Conservation (phyloP, 2,329 filamentous ascomycete genomes). For the Xylariaceae sp. region DNA sequence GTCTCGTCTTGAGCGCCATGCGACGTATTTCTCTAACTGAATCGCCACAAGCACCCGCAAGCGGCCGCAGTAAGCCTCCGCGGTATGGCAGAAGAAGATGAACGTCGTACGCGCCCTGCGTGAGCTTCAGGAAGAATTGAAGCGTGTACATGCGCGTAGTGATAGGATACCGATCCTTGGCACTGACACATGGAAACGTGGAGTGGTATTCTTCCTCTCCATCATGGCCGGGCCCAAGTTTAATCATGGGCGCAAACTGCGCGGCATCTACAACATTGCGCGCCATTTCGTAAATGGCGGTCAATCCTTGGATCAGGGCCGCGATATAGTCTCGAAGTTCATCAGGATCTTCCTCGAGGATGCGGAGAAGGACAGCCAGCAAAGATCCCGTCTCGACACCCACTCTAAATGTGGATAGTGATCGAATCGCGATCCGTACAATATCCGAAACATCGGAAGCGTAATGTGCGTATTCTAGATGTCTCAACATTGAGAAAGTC, state of each 20-base stretch:
- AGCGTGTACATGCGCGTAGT: conserved; percentile 46
- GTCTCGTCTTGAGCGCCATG: conserved; percentile 46
- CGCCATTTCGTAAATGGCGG: conserved; percentile 35
- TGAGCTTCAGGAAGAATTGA: conserved; percentile 46
- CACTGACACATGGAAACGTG: conserved; percentile 7
- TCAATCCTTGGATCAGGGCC: conserved; percentile 45
- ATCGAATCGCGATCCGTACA: conserved; percentile 47
- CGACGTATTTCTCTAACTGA: conserved; percentile 49
- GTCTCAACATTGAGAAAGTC: conserved; percentile 46
- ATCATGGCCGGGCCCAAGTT: not conserved
- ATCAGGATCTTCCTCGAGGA: conserved; percentile 45
- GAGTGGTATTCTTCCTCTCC: not conserved
- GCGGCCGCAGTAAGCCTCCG: conserved; percentile 42
- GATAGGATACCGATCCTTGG: conserved; percentile 18
- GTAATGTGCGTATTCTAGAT: conserved; percentile 49
- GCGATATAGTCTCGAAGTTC: conserved; percentile 46
- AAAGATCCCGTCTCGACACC: conserved; percentile 46
- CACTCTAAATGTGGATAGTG: conserved; percentile 40
- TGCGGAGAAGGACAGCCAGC: conserved; percentile 45
- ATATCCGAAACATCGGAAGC: conserved; percentile 47
- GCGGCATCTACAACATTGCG: conserved; percentile 24
- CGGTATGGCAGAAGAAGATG: conserved; percentile 43
- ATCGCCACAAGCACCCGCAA: conserved; percentile 52
- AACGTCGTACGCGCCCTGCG: conserved; percentile 44
- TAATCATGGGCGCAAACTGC: not conserved